Base-by-base conservation (phyloP, 2,329 filamentous ascomycete species). In the Allantophomopsis cytisporea region DNA sequence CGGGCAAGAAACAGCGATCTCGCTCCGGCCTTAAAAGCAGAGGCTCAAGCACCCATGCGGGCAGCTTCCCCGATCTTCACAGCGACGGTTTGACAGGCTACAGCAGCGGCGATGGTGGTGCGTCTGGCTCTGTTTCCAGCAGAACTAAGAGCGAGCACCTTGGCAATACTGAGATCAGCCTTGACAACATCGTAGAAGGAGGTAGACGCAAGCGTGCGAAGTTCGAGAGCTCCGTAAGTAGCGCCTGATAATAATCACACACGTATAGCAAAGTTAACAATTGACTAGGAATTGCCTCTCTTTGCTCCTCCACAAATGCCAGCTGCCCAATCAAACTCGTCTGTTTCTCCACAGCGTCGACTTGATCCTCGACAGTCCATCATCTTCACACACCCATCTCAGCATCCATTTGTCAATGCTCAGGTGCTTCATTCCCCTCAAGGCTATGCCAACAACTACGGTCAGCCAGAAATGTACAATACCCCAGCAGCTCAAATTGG, bases 181-280 rank as follows among this genome's bases (percentile, higher is more conserved):
- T 95, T 50, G 88, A 95, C 51, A 98, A 98, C 58, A 96, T 98
- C 60, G 83, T 98, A 45, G 89, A 96, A 62, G 91, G 93, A 55
- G 88, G 89, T 49, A 81, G 91, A 60, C 80, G 91, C 57, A 95
- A 96, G 69, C 78, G 87, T 55, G 85, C 89, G 53, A 95, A 94
- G 62, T 82, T 82, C 64, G 89, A 96, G 61, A 96, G 89, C 66
- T 95, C 89, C 62, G 89, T 96, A 81, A 79, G 89, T 71, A 42
- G 34, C 34, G 32, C 32, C 46, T 17, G 14, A 28, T 28, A 12
- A 6, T 8, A 10, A 28, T 3, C 7, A 12, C 10, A 28, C 23
- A 28, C 3, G 3, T 12, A 28, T 3, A 28, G 23, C 23, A 28
- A 10, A 4, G 11, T 8, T 28, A 28, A 28, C 23, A 10, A 3